Conservation (phyloP, 768 basidiomycete genomes). For the Hypholoma fasciculare region DNA sequence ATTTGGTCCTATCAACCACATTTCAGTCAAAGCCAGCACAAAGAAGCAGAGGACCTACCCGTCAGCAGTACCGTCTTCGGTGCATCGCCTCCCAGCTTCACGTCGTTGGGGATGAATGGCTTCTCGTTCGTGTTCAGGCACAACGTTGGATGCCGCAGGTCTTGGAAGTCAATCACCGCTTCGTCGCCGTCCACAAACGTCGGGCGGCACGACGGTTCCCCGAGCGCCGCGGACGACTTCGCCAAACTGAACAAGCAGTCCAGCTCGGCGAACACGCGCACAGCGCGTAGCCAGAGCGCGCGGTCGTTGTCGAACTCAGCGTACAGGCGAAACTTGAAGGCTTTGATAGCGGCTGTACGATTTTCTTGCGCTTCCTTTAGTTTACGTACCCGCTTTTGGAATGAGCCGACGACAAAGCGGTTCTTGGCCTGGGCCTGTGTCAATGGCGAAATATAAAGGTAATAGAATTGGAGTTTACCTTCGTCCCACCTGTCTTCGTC, state of each 20-base stretch:
- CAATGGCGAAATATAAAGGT: neutral
- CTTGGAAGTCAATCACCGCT: slow-evolving; percentile 85
- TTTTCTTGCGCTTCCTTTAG: slow-evolving; percentile 95
- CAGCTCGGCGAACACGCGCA: slow-evolving; percentile 89
- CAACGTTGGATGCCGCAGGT: slow-evolving; percentile 87
- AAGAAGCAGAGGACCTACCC: slow-evolving; percentile 44
- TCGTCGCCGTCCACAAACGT: slow-evolving; percentile 79
- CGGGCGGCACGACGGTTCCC: slow-evolving; percentile 93
- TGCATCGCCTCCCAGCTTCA: slow-evolving; percentile 76
- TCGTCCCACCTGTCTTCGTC: slow-evolving; percentile 79
- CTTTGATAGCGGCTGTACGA: slow-evolving; percentile 74
- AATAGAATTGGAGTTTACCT: slow-evolving; percentile 44
- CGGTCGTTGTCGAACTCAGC: slow-evolving; percentile 83
- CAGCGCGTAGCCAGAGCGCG: slow-evolving; percentile 76
- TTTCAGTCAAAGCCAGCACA: neutral
- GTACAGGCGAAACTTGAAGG: slow-evolving; percentile 79
- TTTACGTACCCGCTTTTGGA: slow-evolving; percentile 69
- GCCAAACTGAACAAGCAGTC: slow-evolving; percentile 94
- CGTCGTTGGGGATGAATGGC: slow-evolving; percentile 92
- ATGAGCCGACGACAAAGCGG: slow-evolving; percentile 77
- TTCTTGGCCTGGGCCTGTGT: slow-evolving; percentile 51
- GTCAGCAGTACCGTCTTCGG: slow-evolving; percentile 85
- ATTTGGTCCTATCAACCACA: slow-evolving; percentile 61
- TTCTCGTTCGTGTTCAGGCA: slow-evolving; percentile 59
- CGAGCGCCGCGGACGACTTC: slow-evolving; percentile 85